phyloP scores from a whole-genome alignment of 371 early-diverging fungal genomes.

The Saksenaea vasiformis region DNA sequence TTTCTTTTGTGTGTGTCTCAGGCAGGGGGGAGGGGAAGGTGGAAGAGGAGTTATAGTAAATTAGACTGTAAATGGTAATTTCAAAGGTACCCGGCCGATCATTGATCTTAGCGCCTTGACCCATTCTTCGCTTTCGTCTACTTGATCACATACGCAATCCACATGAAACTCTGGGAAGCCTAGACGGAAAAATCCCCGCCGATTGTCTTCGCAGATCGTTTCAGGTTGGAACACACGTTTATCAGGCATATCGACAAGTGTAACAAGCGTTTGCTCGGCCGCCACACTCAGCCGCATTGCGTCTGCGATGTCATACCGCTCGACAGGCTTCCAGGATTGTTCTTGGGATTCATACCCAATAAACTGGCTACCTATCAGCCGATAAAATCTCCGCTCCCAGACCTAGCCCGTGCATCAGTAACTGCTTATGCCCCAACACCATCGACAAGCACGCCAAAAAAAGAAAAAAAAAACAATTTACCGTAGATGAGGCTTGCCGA shows the following conservation, averaged over 20 bases:
- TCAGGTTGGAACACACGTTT: slow-evolving; percentile 26
- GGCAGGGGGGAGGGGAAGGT: neutral
- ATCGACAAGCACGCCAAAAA: neutral
- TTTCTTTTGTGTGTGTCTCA: too few species aligned
- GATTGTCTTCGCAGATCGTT: slow-evolving; percentile 27
- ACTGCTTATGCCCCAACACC: neutral
- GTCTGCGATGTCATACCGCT: slow-evolving; percentile 43
- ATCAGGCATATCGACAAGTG: slow-evolving; percentile 30
- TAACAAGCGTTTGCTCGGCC: slow-evolving; percentile 42
- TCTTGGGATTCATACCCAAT: slow-evolving; percentile 29
- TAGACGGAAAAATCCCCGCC: slow-evolving; percentile 44
- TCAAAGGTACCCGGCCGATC: slow-evolving; percentile 46
- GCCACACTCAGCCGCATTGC: slow-evolving; percentile 41
- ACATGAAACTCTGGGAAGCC: slow-evolving; percentile 39
- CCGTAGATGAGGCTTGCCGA: slow-evolving; percentile 31
- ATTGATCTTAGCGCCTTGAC: slow-evolving; percentile 44
- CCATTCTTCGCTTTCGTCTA: slow-evolving; percentile 47
- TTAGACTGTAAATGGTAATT: neutral
- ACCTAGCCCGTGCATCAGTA: slow-evolving; percentile 19
- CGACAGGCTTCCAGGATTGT: slow-evolving; percentile 18
- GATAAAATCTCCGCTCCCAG: slow-evolving; percentile 42
- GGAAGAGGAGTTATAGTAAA: neutral
- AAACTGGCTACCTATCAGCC: slow-evolving; percentile 39
- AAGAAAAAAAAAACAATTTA: slow-evolving; percentile 11
- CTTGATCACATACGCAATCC: slow-evolving; percentile 43